Conservation (phyloP, 2,329 filamentous ascomycete species). For the Ophiostoma ulmi region DNA sequence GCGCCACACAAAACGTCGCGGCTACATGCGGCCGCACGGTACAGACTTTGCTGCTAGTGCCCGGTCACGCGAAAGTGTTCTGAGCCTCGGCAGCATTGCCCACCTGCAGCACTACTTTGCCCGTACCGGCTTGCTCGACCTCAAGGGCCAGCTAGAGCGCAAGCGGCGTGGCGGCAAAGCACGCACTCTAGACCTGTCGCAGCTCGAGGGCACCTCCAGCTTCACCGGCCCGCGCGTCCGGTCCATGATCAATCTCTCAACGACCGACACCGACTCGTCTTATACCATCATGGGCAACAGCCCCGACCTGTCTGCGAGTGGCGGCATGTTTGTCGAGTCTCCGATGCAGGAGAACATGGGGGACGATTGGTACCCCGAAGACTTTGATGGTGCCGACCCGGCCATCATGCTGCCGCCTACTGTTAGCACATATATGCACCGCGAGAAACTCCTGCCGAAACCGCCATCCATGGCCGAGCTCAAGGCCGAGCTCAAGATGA, state of each 20-base stretch:
- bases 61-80: conserved; percentile 83
- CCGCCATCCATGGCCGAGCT: conserved; percentile 79
- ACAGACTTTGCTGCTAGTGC: conserved; percentile 89
- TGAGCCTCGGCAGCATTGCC: conserved; percentile 92
- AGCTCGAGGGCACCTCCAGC: conserved; percentile 38
- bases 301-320: conserved; percentile 47
- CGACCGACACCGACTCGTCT: conserved; percentile 37
- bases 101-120: conserved; percentile 99
- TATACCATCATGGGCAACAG: conserved; percentile 57
- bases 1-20: conserved; percentile 54
- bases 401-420: conserved; percentile 90
- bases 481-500: conserved; percentile 59
- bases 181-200: conserved; percentile 54
- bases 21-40: conserved; percentile 81
- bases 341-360: conserved; percentile 40
- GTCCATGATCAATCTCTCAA: conserved; percentile 18
- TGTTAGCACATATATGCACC: conserved; percentile 88
- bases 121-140: conserved; percentile 84
- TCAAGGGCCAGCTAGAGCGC: conserved; percentile 79
- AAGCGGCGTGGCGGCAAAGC: conserved; percentile 52
- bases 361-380: conserved; percentile 50
- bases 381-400: conserved; percentile 54
- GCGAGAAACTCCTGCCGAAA: conserved; percentile 73
- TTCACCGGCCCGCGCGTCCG: conserved; percentile 15
- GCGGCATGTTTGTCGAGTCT: conserved; percentile 42